phyloP scores from a whole-genome alignment of 495 filamentous ascomycete genomes.

The Aspergillus avenaceus region DNA sequence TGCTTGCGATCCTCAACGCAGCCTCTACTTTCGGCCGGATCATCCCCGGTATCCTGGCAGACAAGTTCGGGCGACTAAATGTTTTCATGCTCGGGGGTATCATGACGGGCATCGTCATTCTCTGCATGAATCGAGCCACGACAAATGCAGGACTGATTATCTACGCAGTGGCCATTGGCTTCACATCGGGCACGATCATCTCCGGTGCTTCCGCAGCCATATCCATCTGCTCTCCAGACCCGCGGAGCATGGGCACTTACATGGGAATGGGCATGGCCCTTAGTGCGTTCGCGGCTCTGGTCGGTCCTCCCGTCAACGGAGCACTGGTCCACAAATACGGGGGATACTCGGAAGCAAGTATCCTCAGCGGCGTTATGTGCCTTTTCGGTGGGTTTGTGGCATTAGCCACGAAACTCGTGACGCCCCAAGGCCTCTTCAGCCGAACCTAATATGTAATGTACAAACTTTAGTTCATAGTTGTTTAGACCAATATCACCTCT shows the following conservation, averaged over 20 bases:
- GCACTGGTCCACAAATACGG: conserved; percentile 5
- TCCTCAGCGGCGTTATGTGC: background rate
- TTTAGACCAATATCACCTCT: too few species aligned
- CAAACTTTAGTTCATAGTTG: too few species aligned
- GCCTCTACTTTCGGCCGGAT: conserved; percentile 24
- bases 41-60: conserved; percentile 21
- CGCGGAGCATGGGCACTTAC: conserved; percentile 50
- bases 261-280: conserved; percentile 21
- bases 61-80: conserved; percentile 24
- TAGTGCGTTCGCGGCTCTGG: conserved; percentile 17
- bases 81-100: conserved; percentile 10
- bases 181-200: conserved; percentile 53
- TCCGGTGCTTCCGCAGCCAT: conserved; percentile 30
- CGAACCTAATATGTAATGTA: too few species aligned
- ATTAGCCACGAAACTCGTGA: background rate
- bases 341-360: background rate
- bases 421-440: background rate
- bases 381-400: background rate
- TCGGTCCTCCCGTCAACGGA: conserved; percentile 26
- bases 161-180: conserved; percentile 53
- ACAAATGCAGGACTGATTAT: conserved; percentile 44
- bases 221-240: conserved; percentile 7
- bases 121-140: conserved; percentile 45
- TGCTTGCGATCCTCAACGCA: conserved; percentile 25
- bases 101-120: conserved; percentile 14